Conservation (phyloP, 352 stramenopile species). For the Phytophthora tubulina region DNA sequence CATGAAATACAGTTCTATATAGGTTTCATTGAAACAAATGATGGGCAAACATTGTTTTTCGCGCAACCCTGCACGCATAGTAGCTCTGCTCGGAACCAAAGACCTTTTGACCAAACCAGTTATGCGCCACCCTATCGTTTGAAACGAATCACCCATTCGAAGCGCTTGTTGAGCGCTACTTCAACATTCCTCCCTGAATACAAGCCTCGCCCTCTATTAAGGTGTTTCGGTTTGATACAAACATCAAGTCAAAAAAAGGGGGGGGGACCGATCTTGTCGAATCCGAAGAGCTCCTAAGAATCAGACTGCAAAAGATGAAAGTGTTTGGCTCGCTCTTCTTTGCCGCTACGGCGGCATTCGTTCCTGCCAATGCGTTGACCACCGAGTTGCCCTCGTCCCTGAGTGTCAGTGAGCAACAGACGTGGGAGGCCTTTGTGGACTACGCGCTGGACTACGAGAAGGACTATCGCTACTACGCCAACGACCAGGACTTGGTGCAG, state of each 20-base stretch:
- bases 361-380: constrained; percentile 17
- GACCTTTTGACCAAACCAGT: too few species aligned
- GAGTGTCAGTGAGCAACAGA: constrained; percentile 31
- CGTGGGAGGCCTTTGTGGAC: constrained; percentile 63
- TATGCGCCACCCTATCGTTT: too few species aligned
- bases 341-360: constrained; percentile 2
- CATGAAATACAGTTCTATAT: too few species aligned
- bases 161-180: too few species aligned
- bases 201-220: too few species aligned
- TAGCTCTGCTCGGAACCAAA: too few species aligned
- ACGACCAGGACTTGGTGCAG: constrained; percentile 53
- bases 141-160: too few species aligned
- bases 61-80: too few species aligned
- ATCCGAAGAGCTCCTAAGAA: constrained; percentile 11
- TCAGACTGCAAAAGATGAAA: constrained; percentile 37
- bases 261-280: background rate
- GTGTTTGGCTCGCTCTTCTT: constrained; percentile 18
- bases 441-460: constrained; percentile 68
- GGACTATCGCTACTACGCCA: constrained; percentile 49
- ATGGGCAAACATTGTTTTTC: too few species aligned
- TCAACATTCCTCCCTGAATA: too few species aligned
- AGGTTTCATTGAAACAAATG: too few species aligned
- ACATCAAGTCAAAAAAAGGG: background rate
- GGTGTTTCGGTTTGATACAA: too few species aligned
- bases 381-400: constrained; percentile 30